Evolutionary conservation across 1,284 basidiomycete genomes (phyloP), one percentile per base, ranked within the genome.

Genomic region (Rhodotorula sp.): DNA sequence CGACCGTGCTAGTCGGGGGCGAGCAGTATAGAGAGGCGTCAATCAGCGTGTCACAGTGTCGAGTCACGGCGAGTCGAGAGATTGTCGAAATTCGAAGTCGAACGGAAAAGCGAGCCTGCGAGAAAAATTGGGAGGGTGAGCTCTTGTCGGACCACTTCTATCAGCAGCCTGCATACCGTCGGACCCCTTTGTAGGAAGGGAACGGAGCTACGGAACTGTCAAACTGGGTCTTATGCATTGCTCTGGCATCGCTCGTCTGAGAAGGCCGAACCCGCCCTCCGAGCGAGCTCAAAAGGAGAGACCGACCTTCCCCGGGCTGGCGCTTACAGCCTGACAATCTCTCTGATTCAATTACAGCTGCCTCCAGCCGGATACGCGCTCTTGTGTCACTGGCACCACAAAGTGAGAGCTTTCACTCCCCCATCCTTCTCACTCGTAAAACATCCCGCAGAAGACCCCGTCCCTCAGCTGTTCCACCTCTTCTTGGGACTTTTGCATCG

Each of bases 131-230:
- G 58, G 39, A 54, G 52, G 43, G 58, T 20, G 43, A 43, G 43
- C 20, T 43, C 58, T 18, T 64, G 63, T 64, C 26, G 43, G 54
- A 47, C 46, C 63, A 47, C 64, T 65, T 65, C 64, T 65, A 65
- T 65, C 64, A 65, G 64, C 46, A 21, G 20, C 57, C 31, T 65
- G 64, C 64, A 65, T 65, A 47, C 14, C 54, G 15, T 29, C 39
- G 8, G n/a, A 15, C 3, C 29, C 60, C n/a, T 26, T 20, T 18
- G 39, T 10, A 26, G 49, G 21, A 39, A 43, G 39, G 43, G 26
- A 29, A 43, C 39, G 39, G 39, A 43, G 10, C 63, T 65, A 23
- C 64, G n/a, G 47, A 57, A 58, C 64, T 65, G 64, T 65, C 64
- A 65, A 65, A 65, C 64, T 58, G 57, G 64, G 46, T 56, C 54